A percentile compares a stretch with the other conserved stretches of the same genome.
Evolutionary conservation across 176 grass and related monocot genomes (phyloP).

Genomic region (Lolium perenne): DNA sequence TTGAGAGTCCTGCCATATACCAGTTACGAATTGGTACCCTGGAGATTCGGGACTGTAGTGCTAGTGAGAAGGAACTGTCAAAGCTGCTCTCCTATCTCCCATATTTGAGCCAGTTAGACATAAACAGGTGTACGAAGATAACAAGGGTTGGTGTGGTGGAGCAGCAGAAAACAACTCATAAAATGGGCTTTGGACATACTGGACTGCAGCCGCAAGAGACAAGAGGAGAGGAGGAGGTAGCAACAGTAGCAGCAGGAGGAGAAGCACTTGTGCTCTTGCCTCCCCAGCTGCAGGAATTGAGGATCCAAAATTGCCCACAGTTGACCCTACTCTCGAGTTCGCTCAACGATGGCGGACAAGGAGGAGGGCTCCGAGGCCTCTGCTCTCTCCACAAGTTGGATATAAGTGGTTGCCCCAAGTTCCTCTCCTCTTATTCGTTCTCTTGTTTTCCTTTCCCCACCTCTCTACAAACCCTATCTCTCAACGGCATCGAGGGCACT

Average conservation of each 20-base stretch:
- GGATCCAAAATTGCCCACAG: fast-evolving
- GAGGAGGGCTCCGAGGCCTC: not conserved
- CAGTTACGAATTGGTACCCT: too few species aligned
- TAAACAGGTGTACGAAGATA: fast-evolving
- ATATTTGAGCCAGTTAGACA: fast-evolving
- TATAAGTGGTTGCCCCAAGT: fast-evolving
- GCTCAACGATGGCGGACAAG: not conserved
- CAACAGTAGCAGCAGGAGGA: too few species aligned
- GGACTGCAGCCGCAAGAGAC: not conserved
- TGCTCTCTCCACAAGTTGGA: fast-evolving
- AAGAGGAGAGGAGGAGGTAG: too few species aligned
- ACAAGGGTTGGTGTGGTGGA: not conserved
- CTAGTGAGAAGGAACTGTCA: not conserved
- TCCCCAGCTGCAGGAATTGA: not conserved
- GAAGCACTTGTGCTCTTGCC: too few species aligned
- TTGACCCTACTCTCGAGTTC: not conserved
- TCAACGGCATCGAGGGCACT: fast-evolving
- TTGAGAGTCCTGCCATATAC: too few species aligned
- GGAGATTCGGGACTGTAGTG: fast-evolving
- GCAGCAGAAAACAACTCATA: not conserved
- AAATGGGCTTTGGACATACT: not conserved
- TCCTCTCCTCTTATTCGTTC: not conserved
- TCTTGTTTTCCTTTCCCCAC: not conserved
- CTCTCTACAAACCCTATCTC: fast-evolving
- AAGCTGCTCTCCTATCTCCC: not conserved